Evolutionary conservation across 1,284 basidiomycete genomes (phyloP), one percentile per base, ranked within the genome.

Genomic region (Ceratobasidium papillatum): DNA sequence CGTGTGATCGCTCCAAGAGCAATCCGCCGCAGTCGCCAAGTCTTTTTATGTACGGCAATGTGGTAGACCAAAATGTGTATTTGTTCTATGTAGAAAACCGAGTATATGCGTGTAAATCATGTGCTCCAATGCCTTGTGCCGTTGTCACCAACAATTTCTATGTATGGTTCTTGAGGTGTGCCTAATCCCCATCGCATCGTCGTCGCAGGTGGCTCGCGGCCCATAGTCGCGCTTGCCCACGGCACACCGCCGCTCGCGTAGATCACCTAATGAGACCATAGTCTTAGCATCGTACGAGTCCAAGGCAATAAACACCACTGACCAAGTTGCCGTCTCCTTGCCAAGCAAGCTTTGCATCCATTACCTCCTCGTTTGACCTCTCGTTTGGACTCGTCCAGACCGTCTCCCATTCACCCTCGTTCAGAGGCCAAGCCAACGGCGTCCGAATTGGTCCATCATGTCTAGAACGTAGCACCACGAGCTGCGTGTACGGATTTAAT

Each of bases 251-350:
- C 76, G 22, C 45, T 54, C 17, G 68, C 74, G 30, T 74, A 77
- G 43, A 77, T 69, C 27, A 77, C 75, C 76, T 77, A 63, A 41
- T n/a, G 19, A 7, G 19, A 17, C 32, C 34, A 25, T n/a, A 19
- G 32, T 22, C 4, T 43, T 5, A 41, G 45, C 22, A 45, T 11
- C 3, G n/a, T 54, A 54, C 52, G 27, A 54, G 11, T 3, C 27
- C 4, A 65, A 22, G 32, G 5, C n/a, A 38, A 30, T 38, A 34
- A 25, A 11, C 9, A 25, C 19, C 43, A 69, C 36, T 25, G 4
- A 76, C 77, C 49, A 77, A 56, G 47, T 77, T 74, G 25, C 74
- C 76, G 52, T 77, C 77, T 36, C 73, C 77, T 36, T 77, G 77
- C 66, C 59, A 72, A 71, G 61, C 43, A 47, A 59, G 61, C 59